Conservation (phyloP, 2,329 filamentous ascomycete genomes). For the Trichophyton benhamiae region DNA sequence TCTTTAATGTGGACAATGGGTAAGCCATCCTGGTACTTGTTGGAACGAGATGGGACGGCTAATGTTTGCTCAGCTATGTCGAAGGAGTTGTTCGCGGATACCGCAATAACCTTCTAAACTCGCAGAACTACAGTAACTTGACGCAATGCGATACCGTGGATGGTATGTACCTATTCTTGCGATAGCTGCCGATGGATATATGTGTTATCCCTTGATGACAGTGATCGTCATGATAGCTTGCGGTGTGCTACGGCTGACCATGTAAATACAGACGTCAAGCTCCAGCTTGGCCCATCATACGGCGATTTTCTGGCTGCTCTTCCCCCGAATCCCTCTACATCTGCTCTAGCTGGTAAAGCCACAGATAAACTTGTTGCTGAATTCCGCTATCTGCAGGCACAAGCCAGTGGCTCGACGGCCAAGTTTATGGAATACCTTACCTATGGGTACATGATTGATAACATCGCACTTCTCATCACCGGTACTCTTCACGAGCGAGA, state of each 20-base stretch:
- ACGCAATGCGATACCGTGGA: constrained; percentile 97
- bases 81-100: constrained; percentile 97
- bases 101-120: constrained; percentile 80
- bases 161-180: constrained; percentile 43
- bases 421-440: constrained; percentile 98
- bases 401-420: constrained; percentile 78
- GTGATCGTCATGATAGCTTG: not conserved
- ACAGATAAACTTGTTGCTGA: constrained; percentile 97
- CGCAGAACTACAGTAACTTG: constrained; percentile 86
- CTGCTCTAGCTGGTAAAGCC: constrained; percentile 82
- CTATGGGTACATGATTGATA: constrained; percentile 99
- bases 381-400: constrained; percentile 90
- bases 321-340: constrained; percentile 92
- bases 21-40: constrained; percentile 34
- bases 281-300: constrained; percentile 91
- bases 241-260: constrained; percentile 1
- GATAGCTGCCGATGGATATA: not conserved
- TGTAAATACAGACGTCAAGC: constrained; percentile 66
- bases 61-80: constrained; percentile 56
- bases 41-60: not conserved
- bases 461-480: constrained; percentile 93
- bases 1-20: constrained; percentile 92
- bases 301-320: constrained; percentile 91
- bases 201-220: not conserved
- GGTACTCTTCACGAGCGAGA: constrained; percentile 95